A percentile compares a stretch with the other conserved stretches of the same genome.
Conservation (phyloP, 495 filamentous ascomycete species). For the Xylaria castorea region DNA sequence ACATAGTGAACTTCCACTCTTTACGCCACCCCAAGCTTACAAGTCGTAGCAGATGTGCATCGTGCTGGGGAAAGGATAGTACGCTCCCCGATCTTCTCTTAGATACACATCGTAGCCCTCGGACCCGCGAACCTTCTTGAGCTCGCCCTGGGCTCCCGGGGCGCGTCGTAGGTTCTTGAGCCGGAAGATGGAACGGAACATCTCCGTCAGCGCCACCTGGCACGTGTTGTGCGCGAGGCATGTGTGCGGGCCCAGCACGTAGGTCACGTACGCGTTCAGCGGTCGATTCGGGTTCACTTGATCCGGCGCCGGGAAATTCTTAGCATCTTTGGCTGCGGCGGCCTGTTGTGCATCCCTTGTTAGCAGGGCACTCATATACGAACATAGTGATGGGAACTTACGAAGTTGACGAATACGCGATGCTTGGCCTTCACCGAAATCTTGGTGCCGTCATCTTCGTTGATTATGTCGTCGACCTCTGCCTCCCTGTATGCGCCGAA, state of each 20-base stretch:
- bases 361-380: constrained; percentile 44
- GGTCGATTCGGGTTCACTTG: constrained; percentile 71
- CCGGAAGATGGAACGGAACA: constrained; percentile 71
- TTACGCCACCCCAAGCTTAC: constrained; percentile 12
- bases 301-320: constrained; percentile 71
- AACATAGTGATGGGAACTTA: constrained; percentile 39
- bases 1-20: not conserved
- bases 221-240: constrained; percentile 68
- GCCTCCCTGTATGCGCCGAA: constrained; percentile 60
- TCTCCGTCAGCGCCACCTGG: constrained; percentile 68
- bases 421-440: constrained; percentile 49
- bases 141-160: constrained; percentile 68
- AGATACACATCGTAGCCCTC: constrained; percentile 73
- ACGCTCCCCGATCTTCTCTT: constrained; percentile 73
- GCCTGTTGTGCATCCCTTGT: constrained; percentile 59
- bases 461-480: constrained; percentile 52
- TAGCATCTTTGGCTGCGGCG: constrained; percentile 63
- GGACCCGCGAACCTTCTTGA: constrained; percentile 71
- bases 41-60: constrained; percentile 64
- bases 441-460: constrained; percentile 58
- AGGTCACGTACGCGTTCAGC: constrained; percentile 71
- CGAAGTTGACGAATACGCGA: constrained; percentile 61
- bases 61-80: constrained; percentile 76
- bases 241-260: constrained; percentile 66
- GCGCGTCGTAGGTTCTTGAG: constrained; percentile 71